phyloP scores from a whole-genome alignment of 78 protist species.

The Dictyostelium intermedium region DNA sequence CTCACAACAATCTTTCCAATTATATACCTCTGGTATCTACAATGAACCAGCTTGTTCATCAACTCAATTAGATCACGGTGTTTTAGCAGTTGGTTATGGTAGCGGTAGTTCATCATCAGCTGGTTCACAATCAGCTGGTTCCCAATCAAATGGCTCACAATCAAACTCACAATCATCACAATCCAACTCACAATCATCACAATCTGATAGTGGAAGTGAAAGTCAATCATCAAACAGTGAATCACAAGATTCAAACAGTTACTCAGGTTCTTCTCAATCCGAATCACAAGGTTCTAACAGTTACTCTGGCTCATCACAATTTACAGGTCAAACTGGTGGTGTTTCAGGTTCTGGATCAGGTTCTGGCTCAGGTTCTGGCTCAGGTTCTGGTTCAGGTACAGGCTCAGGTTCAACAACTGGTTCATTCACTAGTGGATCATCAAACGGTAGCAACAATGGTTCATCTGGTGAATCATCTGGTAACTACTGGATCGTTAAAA shows the following conservation, averaged over 20 bases:
- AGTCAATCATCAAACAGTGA: not conserved
- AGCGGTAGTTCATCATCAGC: not conserved
- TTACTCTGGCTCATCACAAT: not conserved
- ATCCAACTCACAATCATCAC: not conserved
- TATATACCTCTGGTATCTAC: conserved; percentile 87
- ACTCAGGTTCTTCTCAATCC: not conserved
- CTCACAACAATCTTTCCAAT: conserved; percentile 86
- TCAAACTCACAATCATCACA: not conserved
- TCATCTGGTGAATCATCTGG: not conserved
- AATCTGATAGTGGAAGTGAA: conserved; percentile 4
- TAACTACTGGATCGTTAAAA: conserved; percentile 91
- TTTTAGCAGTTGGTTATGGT: conserved; percentile 90
- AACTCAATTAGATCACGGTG: conserved; percentile 91
- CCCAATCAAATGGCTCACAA: not conserved
- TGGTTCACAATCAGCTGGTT: not conserved
- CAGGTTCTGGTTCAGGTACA: not conserved
- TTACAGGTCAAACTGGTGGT: not conserved
- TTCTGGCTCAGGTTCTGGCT: not conserved
- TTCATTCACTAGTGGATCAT: not conserved
- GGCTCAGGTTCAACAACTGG: not conserved
- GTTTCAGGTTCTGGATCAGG: conserved; percentile 5
- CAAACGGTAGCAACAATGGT: not conserved
- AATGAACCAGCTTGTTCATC: conserved; percentile 76
- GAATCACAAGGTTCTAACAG: not conserved
- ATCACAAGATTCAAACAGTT: not conserved